Conservation (phyloP, 768 basidiomycete genomes). For the Termitomyces bulborhizus region DNA sequence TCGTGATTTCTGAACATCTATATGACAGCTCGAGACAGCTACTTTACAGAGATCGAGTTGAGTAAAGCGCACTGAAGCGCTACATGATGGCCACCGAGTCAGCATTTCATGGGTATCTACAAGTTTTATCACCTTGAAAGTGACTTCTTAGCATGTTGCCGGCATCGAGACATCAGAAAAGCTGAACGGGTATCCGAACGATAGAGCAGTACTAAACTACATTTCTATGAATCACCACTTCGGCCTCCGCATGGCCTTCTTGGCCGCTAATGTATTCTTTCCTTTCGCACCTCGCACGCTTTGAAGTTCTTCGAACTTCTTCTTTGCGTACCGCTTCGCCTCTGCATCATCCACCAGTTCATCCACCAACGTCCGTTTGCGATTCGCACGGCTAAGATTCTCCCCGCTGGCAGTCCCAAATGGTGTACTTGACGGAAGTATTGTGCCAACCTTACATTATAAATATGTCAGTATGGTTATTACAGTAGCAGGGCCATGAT, state of each 20-base stretch:
- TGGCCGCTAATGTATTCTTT: conserved; percentile 61
- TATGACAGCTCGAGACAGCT: too few species aligned
- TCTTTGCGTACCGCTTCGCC: conserved; percentile 83
- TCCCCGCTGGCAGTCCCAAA: conserved; percentile 66
- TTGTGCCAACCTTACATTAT: conserved; percentile 63
- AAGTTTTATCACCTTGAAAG: too few species aligned
- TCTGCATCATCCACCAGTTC: conserved; percentile 88
- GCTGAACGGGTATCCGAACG: not conserved
- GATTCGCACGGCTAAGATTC: conserved; percentile 60
- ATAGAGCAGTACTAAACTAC: not conserved
- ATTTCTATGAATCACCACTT: conserved; percentile 52
- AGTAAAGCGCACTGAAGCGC: too few species aligned
- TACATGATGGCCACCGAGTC: too few species aligned
- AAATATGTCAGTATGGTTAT: conserved; percentile 4
- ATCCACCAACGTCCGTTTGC: conserved; percentile 83
- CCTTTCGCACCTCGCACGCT: conserved; percentile 61
- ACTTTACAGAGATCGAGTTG: too few species aligned
- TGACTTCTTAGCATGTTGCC: too few species aligned
- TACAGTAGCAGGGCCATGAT: not conserved
- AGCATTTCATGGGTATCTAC: too few species aligned
- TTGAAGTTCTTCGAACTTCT: conserved; percentile 81
- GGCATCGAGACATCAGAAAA: too few species aligned
- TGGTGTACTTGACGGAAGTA: conserved; percentile 62
- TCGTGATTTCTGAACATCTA: too few species aligned
- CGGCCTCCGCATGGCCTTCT: conserved; percentile 51